phyloP scores from a whole-genome alignment of 2,329 filamentous ascomycete species.

The Trichophyton rubrum region DNA sequence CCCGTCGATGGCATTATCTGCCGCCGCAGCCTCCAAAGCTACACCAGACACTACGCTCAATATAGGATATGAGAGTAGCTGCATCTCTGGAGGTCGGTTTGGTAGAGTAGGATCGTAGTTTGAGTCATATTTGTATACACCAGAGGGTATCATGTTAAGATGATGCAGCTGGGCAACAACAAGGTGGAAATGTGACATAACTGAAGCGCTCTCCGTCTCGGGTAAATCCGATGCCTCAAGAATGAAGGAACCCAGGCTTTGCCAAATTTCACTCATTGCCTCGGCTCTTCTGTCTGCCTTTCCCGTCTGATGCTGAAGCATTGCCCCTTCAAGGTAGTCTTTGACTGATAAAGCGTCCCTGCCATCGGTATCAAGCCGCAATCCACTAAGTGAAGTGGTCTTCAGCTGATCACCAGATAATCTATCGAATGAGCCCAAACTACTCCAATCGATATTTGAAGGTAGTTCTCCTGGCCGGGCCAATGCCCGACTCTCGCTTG shows the following conservation, averaged over 20 bases:
- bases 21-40: conserved; percentile 32
- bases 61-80: conserved; percentile 34
- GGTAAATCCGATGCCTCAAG: conserved; percentile 29
- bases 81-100: conserved; percentile 33
- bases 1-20: conserved; percentile 26
- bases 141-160: conserved; percentile 30
- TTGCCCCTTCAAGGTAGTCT: conserved; percentile 11
- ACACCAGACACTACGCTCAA: conserved; percentile 37
- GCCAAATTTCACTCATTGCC: conserved; percentile 29
- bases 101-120: conserved; percentile 18
- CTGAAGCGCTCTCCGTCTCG: conserved; percentile 23
- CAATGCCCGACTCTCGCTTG: conserved; percentile 18
- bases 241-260: conserved; percentile 29
- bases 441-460: conserved; percentile 22
- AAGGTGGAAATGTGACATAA: conserved; percentile 35
- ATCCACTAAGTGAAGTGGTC: background rate
- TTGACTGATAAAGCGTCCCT: conserved; percentile 8
- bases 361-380: background rate
- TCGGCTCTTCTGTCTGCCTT: conserved; percentile 7
- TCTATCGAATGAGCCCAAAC: conserved; percentile 19
- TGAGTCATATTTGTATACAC: conserved; percentile 30
- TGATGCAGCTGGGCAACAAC: conserved; percentile 36
- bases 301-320: conserved; percentile 9
- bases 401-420: conserved; percentile 15
- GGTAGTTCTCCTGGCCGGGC: conserved; percentile 15